These are phyloP conservation scores for Cicer cuneatum DNA, from an alignment of 306 rosid genomes.

Conservation along the genomic window DNA sequence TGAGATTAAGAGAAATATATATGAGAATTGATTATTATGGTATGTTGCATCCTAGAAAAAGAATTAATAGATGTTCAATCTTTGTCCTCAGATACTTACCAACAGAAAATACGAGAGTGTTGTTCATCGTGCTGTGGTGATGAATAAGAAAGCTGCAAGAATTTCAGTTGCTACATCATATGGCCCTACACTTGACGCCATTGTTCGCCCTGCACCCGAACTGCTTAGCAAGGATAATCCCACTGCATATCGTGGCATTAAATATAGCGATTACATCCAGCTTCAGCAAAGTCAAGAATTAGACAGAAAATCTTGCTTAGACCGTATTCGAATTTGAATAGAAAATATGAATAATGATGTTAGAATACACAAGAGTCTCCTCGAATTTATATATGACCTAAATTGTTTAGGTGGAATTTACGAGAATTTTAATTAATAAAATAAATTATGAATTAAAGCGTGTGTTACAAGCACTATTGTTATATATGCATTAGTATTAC, in stretches of 20 bases:
- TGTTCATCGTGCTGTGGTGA: constrained; percentile 64
- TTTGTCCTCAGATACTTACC: constrained; percentile 51
- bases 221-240: constrained; percentile 39
- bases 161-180: constrained; percentile 56
- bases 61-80: not conserved
- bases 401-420: too few relatives aligned
- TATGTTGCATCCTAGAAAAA: not conserved
- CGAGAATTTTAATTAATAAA: too few relatives aligned
- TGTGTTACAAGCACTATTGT: too few relatives aligned
- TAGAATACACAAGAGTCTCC: too few relatives aligned
- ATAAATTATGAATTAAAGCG: too few relatives aligned
- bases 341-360: not conserved
- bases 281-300: constrained; percentile 54
- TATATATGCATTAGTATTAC: too few relatives aligned
- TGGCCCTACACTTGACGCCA: constrained; percentile 59
- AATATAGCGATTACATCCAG: constrained; percentile 50
- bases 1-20: too few relatives aligned
- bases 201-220: constrained; percentile 51
- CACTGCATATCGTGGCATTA: constrained; percentile 46
- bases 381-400: too few relatives aligned
- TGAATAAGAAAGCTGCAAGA: constrained; percentile 53
- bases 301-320: constrained; percentile 51
- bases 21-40: too few relatives aligned
- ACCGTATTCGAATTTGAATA: constrained; percentile 49
- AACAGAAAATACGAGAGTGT: constrained; percentile 71